These are phyloP conservation scores for Vanilla planifolia DNA, from an alignment of 106 monocot genomes.

Conservation along the genomic window DNA sequence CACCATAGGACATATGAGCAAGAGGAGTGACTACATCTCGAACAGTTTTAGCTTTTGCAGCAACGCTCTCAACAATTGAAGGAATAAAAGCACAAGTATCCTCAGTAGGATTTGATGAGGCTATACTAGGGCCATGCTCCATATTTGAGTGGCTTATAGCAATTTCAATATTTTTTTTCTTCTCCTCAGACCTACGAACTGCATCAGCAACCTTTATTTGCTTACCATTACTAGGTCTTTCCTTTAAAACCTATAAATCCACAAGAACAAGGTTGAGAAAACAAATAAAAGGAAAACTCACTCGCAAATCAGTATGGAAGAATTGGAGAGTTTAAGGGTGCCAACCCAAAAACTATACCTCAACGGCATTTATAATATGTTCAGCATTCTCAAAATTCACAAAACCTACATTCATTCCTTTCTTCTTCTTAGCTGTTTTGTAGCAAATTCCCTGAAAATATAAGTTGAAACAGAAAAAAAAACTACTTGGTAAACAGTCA, in stretches of 20 bases:
- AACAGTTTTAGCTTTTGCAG: conserved; percentile 42
- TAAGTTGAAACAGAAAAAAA: not conserved
- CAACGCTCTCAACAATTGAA: conserved; percentile 16
- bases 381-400: conserved; percentile 47
- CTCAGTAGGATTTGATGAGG: conserved; percentile 5
- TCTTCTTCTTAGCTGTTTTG: conserved; percentile 75
- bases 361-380: conserved; percentile 46
- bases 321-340: not conserved
- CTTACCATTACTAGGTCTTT: conserved; percentile 44
- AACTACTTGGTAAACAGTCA: not conserved
- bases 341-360: conserved; percentile 33
- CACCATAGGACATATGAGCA: conserved; percentile 67
- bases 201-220: conserved; percentile 71
- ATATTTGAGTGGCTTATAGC: conserved; percentile 6
- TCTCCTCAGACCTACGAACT: conserved; percentile 38
- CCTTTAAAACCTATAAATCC: conserved; percentile 47
- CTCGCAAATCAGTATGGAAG: not conserved
- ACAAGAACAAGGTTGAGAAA: conserved; percentile 3
- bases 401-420: conserved; percentile 85
- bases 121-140: conserved; percentile 7
- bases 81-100: conserved; percentile 13
- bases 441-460: conserved; percentile 58
- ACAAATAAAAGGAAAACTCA: not conserved
- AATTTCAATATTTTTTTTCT: conserved; percentile 12
- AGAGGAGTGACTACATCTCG: conserved; percentile 78